Percentiles rank a stretch among this genome's conserved stretches.
Evolutionary conservation across 164 flowering plant genomes (phyloP).

Genomic region (Tetracentron sinense): DNA sequence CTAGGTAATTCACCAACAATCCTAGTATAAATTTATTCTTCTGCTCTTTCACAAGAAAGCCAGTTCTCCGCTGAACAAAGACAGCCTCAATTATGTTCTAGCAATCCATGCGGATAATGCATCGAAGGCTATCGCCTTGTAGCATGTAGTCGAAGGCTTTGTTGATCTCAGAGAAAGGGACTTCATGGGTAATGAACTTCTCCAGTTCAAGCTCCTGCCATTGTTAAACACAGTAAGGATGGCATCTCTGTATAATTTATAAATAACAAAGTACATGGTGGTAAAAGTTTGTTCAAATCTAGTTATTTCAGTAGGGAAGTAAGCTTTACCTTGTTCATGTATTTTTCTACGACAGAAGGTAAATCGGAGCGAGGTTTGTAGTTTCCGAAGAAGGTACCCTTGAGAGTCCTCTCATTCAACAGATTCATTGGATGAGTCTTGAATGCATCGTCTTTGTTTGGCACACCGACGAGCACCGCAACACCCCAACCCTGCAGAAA

Average conservation of each 20-base stretch:
- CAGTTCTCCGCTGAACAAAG: no score
- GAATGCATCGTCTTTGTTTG: conserved; percentile 52
- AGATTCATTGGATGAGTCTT: conserved; percentile 62
- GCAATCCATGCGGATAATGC: conserved; percentile 41
- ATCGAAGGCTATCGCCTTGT: conserved; percentile 45
- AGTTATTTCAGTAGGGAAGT: no score
- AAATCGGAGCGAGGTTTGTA: conserved; percentile 53
- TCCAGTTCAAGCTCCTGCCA: conserved; percentile 57
- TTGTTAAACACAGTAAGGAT: not conserved
- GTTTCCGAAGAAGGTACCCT: conserved; percentile 50
- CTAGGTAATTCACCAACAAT: no score
- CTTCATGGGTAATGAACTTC: conserved; percentile 61
- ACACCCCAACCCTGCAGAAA: conserved; percentile 69
- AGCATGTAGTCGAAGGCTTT: conserved; percentile 67
- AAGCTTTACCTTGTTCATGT: conserved; percentile 56
- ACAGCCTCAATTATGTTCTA: not conserved
- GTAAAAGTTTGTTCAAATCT: no score
- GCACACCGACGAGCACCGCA: conserved; percentile 66
- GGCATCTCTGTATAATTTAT: no score
- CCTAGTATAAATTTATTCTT: not conserved
- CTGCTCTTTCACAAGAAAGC: not conserved
- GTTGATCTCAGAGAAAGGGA: conserved; percentile 66
- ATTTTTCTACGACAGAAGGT: conserved; percentile 55
- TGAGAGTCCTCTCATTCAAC: conserved; percentile 58
- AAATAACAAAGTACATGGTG: no score